Conservation (phyloP, 306 rosid species). For the Phaseolus lunatus region DNA sequence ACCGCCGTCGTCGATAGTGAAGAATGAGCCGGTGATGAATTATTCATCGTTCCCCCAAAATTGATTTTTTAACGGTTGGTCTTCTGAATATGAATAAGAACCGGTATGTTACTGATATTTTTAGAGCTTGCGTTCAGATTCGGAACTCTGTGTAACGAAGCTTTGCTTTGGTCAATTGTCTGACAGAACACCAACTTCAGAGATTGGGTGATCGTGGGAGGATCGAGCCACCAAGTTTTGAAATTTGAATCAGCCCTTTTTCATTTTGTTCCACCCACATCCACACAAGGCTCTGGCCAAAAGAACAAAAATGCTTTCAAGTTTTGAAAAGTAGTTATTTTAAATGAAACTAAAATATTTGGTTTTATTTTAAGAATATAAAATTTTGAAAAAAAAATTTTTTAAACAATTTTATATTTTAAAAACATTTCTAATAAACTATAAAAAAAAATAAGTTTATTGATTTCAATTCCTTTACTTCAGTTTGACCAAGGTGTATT, state of each 20-base stretch:
- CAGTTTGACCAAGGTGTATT: no score
- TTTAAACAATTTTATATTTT: neutral
- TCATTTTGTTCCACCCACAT: neutral
- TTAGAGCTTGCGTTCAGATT: neutral
- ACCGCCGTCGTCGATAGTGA: slow-evolving; percentile 76
- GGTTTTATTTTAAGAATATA: neutral
- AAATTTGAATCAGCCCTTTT: neutral
- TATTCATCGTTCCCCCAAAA: slow-evolving; percentile 55
- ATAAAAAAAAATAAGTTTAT: no score
- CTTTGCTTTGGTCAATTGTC: neutral
- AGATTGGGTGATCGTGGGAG: neutral
- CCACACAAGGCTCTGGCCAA: neutral
- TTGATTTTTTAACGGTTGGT: neutral
- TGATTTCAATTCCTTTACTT: no score
- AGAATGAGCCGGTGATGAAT: slow-evolving; percentile 85
- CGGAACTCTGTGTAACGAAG: neutral
- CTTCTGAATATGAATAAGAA: neutral
- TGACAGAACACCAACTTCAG: neutral
- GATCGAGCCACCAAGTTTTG: neutral
- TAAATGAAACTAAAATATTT: neutral
- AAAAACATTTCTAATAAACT: no score
- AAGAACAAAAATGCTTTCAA: no score
- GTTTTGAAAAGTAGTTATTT: neutral
- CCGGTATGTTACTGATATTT: neutral
- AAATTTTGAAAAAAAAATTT: no score